phyloP scores from a whole-genome alignment of 352 stramenopile species.

The Phytophthora podocarpi region DNA sequence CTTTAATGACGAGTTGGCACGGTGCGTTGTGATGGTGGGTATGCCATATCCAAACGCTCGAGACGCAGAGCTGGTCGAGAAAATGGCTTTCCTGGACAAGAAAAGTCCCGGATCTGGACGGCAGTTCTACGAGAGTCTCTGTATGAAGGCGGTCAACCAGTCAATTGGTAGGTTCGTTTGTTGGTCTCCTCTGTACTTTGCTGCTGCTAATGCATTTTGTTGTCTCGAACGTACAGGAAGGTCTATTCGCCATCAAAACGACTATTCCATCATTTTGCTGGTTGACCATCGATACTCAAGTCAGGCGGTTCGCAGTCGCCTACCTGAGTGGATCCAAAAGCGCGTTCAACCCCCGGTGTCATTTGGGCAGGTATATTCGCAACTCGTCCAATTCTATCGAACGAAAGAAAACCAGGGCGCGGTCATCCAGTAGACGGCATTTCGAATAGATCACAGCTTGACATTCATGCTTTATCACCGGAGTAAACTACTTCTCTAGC shows the following conservation, averaged over 20 bases:
- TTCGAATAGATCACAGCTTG: constrained; percentile 13
- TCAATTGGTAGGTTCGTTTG: constrained; percentile 89
- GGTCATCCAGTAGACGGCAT: constrained; percentile 8
- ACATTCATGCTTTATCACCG: constrained; percentile 13
- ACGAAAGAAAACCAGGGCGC: constrained; percentile 38
- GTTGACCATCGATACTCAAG: constrained; percentile 94
- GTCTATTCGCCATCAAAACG: constrained; percentile 97
- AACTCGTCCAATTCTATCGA: constrained; percentile 84
- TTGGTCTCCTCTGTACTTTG: neutral
- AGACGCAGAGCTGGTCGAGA: constrained; percentile 97
- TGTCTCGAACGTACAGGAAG: constrained; percentile 54
- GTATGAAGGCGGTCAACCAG: constrained; percentile 99
- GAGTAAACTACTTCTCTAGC: constrained; percentile 26
- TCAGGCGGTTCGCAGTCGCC: constrained; percentile 55
- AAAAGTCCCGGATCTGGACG: constrained; percentile 64
- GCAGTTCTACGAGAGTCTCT: constrained; percentile 97
- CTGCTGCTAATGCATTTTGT: constrained; percentile 12
- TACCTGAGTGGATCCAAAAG: constrained; percentile 86
- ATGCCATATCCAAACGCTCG: constrained; percentile 97
- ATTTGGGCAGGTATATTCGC: constrained; percentile 75
- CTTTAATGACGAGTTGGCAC: constrained; percentile 98
- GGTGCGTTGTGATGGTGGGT: constrained; percentile 97
- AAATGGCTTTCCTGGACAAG: constrained; percentile 94
- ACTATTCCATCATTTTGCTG: constrained; percentile 97
- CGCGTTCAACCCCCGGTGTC: constrained; percentile 61